Evolutionary conservation across 192 early-diverging fungal species (phyloP), one percentile per base, ranked within the genome.

Genomic region (Radiomyces spectabilis): DNA sequence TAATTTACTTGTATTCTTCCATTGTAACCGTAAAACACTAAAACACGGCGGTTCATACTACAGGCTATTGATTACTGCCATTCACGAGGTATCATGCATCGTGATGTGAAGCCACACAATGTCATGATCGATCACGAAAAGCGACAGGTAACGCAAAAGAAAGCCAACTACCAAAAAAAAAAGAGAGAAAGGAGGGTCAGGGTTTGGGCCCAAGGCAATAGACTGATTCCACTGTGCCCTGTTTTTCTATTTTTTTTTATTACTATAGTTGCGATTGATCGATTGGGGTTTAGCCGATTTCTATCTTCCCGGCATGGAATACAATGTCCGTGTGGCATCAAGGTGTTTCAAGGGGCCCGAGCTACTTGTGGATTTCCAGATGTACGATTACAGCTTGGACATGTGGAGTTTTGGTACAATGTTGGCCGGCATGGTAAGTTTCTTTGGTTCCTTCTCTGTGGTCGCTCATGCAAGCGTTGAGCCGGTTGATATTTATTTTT

Each of bases 211-310:
- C n/a, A n/a, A n/a, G n/a, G n/a, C n/a, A n/a, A n/a, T n/a, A n/a
- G n/a, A n/a, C n/a, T n/a, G n/a, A n/a, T n/a, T n/a, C n/a, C n/a
- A n/a, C n/a, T n/a, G n/a, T n/a, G n/a, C n/a, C n/a, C n/a, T n/a
- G n/a, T 24, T 9, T 40, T 18, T 32, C 27, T n/a, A 0, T 26
- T 18, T 42, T 30, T 40, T 21, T 48, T 48, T 22, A 9, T 16
- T 7, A n/a, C n/a, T n/a, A 26, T 72, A 93, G 80, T 75, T 98
- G 51, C 80, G 94, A 39, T 78, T 98, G 63, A 96, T 98, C 59
- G 97, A 99, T 75, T 99, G 97, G 93, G 97, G 97, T 26, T 72
- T 99, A 54, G 95, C 97, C 22, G 97, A 99, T 71, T 99, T 99
- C 58, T 99, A 99, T 73, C 91, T 94, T 41, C 94, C 95, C 15